Conservation (phyloP, 2,329 filamentous ascomycete species). For the Fusarium sp. region DNA sequence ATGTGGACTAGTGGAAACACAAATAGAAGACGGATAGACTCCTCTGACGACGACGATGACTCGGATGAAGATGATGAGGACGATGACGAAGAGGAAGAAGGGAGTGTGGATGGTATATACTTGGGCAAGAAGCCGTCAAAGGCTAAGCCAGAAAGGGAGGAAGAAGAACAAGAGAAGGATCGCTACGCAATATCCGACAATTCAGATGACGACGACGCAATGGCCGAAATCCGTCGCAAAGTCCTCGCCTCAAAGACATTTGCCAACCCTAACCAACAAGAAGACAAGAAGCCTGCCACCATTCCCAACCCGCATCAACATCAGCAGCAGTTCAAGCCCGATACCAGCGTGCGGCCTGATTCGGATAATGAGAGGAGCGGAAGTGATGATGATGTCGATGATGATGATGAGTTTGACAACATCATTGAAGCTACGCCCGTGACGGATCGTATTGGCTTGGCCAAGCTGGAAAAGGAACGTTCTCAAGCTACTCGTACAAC, state of each 20-base stretch:
- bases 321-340: conserved; percentile 61
- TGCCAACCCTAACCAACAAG: conserved; percentile 56
- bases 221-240: conserved; percentile 90
- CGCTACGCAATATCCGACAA: conserved; percentile 83
- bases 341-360: conserved; percentile 77
- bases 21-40: conserved; percentile 71
- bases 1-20: conserved; percentile 93
- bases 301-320: conserved; percentile 67
- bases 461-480: conserved; percentile 67
- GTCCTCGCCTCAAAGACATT: conserved; percentile 95
- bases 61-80: conserved; percentile 58
- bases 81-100: conserved; percentile 59
- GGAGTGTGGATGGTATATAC: conserved; percentile 69
- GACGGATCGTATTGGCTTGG: conserved; percentile 82
- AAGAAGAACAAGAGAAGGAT: conserved; percentile 67
- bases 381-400: conserved; percentile 58
- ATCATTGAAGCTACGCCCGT: conserved; percentile 93
- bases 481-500: conserved; percentile 61
- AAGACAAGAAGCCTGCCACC: conserved; percentile 70
- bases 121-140: conserved; percentile 65
- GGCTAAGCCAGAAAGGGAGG: conserved; percentile 52
- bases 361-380: conserved; percentile 69
- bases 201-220: conserved; percentile 82
- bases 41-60: conserved; percentile 63
- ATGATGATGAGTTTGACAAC: conserved; percentile 85